A percentile compares a stretch with the other conserved stretches of the same genome.
Conservation (phyloP, 164 flowering plant species). For the Protea cynaroides region DNA sequence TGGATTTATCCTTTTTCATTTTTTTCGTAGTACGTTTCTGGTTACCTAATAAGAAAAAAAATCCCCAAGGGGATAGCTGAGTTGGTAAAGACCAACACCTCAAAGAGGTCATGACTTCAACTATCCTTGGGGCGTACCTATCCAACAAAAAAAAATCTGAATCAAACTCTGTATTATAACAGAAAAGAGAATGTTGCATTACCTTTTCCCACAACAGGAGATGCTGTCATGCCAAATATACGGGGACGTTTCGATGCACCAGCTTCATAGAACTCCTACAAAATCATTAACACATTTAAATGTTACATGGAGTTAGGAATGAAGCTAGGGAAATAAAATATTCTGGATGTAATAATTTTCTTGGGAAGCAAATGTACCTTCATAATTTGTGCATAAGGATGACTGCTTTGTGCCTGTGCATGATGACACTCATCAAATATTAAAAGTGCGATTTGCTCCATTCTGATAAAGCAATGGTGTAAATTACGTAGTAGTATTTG, state of each 20-base stretch:
- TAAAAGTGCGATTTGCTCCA: conserved; percentile 76
- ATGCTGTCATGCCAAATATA: conserved; percentile 99
- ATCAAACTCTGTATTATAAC: too few species aligned
- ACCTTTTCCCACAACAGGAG: conserved; percentile 94
- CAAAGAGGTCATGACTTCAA: too few species aligned
- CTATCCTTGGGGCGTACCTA: too few species aligned
- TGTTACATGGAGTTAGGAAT: background rate
- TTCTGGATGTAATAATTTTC: background rate
- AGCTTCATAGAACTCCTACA: conserved; percentile 58
- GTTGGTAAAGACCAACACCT: too few species aligned
- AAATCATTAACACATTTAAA: conserved; percentile 3
- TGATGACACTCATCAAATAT: conserved; percentile 99
- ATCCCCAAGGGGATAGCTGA: too few species aligned
- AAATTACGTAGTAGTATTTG: conserved; percentile 63
- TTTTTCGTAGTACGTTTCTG: too few species aligned
- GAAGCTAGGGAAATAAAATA: background rate
- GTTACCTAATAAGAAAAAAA: too few species aligned
- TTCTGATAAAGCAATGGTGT: conserved; percentile 72
- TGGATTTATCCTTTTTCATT: too few species aligned
- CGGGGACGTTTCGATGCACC: conserved; percentile 50
- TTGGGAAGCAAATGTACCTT: conserved; percentile 34
- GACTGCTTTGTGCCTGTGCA: conserved; percentile 81
- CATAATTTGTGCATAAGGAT: conserved; percentile 96
- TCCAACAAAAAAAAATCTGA: too few species aligned
- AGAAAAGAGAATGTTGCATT: conserved; percentile 9